Evolutionary conservation across 352 stramenopile genomes (phyloP).

Genomic region (Globisporangium nodosum): DNA sequence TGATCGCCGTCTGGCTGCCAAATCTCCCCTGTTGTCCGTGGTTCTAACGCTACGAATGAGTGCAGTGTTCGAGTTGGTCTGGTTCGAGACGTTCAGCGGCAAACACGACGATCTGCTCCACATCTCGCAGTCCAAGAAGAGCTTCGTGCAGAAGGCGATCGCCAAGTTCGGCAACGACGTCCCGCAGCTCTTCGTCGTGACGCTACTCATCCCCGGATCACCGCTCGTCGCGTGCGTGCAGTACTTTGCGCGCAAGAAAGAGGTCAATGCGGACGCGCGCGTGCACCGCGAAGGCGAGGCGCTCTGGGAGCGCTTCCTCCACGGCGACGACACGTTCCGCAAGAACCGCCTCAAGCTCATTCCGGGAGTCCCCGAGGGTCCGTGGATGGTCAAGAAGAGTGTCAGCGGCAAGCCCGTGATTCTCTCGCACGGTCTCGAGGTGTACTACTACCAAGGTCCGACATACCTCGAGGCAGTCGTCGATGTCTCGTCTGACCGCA

Average conservation of each 20-base stretch:
- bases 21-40: background rate
- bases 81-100: conserved; percentile 77
- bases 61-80: conserved; percentile 77
- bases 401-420: conserved; percentile 77
- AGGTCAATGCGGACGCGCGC: conserved; percentile 10
- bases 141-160: conserved; percentile 54
- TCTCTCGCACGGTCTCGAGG: conserved; percentile 54
- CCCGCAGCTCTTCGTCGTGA: conserved; percentile 70
- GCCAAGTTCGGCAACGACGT: conserved; percentile 62
- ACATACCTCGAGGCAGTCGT: conserved; percentile 74
- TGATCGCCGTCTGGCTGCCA: background rate
- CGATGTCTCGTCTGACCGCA: conserved; percentile 67
- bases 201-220: conserved; percentile 60
- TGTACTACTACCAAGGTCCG: conserved; percentile 51
- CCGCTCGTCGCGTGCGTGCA: conserved; percentile 66
- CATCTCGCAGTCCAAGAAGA: conserved; percentile 60
- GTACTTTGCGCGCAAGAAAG: conserved; percentile 60
- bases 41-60: background rate
- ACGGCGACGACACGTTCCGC: conserved; percentile 60
- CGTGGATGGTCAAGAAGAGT: conserved; percentile 80
- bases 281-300: conserved; percentile 24
- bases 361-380: conserved; percentile 64
- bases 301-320: conserved; percentile 61
- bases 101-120: conserved; percentile 62
- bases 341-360: conserved; percentile 79